These are phyloP conservation scores for Lignosus rhinocerotis DNA, from an alignment of 1,284 basidiomycete genomes.

Conservation along the genomic window DNA sequence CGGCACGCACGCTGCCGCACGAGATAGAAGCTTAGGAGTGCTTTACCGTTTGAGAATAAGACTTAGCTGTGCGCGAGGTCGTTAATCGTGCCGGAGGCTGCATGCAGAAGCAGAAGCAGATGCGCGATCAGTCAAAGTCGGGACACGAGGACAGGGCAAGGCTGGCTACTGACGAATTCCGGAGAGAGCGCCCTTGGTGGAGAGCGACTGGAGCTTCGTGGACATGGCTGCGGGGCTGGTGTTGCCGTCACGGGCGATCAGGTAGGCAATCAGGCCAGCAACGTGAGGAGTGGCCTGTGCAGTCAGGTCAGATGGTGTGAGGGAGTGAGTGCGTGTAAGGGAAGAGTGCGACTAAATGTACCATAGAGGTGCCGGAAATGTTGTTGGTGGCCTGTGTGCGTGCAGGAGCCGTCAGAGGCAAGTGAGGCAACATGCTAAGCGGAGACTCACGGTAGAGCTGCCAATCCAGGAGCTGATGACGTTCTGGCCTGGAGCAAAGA, in stretches of 20 bases:
- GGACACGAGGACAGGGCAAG: not conserved
- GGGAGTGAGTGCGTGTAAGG: not conserved
- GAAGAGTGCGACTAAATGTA: not conserved
- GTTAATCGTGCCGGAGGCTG: too few relatives aligned
- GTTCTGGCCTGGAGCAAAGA: conserved; percentile 36
- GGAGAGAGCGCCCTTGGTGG: conserved; percentile 29
- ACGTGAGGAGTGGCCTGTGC: conserved; percentile 35
- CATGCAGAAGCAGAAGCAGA: not conserved
- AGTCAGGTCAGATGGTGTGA: not conserved
- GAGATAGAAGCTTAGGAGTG: not conserved
- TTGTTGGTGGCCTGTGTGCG: conserved; percentile 27
- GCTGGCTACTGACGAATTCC: conserved; percentile 27
- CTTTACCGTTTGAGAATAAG: too few relatives aligned
- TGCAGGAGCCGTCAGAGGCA: too few relatives aligned
- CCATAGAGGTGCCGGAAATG: conserved; percentile 36
- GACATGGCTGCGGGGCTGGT: conserved; percentile 31
- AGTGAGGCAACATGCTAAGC: not conserved
- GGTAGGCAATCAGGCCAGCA: conserved; percentile 38
- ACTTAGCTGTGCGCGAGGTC: not conserved
- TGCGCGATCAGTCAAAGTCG: not conserved
- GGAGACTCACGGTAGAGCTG: conserved; percentile 25
- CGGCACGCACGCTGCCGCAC: not conserved
- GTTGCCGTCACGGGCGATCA: conserved; percentile 34
- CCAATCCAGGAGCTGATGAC: conserved; percentile 30
- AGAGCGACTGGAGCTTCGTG: conserved; percentile 24